Conservation (phyloP, 225 moss, liverwort and hornwort species). For the Pleurozium schreberi region DNA sequence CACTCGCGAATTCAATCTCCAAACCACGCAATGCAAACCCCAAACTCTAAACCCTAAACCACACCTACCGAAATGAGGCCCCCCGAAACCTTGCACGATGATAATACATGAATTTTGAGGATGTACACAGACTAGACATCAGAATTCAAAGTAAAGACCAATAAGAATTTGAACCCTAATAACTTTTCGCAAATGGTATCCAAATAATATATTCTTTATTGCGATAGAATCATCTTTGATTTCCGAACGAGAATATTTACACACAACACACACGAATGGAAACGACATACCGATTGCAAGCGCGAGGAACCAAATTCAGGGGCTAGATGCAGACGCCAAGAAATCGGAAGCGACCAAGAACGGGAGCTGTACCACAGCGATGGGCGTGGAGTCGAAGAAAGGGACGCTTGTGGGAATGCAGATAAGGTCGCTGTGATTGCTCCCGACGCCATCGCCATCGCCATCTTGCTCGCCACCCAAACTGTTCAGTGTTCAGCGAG, state of each 20-base stretch:
- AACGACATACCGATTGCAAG: neutral
- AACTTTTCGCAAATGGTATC: neutral
- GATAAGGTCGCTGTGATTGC: neutral
- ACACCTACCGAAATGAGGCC: neutral
- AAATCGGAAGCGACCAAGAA: neutral
- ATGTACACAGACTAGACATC: neutral
- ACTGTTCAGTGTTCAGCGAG: neutral
- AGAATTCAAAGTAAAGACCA: neutral
- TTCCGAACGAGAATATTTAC: neutral
- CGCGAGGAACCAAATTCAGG: neutral
- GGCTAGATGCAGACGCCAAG: neutral
- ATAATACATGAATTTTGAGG: neutral
- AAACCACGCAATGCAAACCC: neutral
- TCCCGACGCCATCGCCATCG: neutral
- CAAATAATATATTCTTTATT: neutral
- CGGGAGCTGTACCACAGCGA: neutral
- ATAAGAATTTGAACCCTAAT: neutral
- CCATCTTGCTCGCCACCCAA: neutral
- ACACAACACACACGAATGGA: neutral
- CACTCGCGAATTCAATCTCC: neutral
- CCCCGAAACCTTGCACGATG: neutral
- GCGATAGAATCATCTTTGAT: neutral
- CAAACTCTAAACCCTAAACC: neutral
- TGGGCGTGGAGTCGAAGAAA: neutral
- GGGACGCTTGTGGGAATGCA: neutral